Evolutionary conservation across 2,329 filamentous ascomycete species (phyloP).

Genomic region (Penicillium sp.): DNA sequence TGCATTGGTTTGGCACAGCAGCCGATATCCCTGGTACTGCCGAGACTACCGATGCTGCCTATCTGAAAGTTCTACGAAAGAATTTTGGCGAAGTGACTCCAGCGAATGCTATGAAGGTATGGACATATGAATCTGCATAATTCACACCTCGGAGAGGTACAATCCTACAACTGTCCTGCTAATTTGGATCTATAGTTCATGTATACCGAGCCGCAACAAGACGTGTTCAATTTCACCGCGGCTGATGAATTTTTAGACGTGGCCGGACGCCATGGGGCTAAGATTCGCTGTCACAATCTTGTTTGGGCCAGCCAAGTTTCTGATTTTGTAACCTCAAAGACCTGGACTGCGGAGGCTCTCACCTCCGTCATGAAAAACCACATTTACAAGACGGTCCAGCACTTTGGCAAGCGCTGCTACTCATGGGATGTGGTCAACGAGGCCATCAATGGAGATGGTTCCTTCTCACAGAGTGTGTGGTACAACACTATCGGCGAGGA

Average conservation of each 20-base stretch:
- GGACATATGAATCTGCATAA: not conserved
- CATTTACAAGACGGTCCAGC: conserved; percentile 22
- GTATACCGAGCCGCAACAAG: conserved; percentile 50
- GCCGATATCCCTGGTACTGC: conserved; percentile 45
- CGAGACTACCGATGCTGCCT: conserved; percentile 47
- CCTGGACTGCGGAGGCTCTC: conserved; percentile 54
- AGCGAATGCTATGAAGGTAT: conserved; percentile 51
- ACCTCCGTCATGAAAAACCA: conserved; percentile 45
- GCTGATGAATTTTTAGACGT: conserved; percentile 45
- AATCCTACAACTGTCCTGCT: too few relatives aligned
- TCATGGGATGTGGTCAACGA: conserved; percentile 32
- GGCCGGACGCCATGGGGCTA: conserved; percentile 28
- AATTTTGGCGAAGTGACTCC: conserved; percentile 61
- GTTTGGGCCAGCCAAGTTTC: conserved; percentile 41
- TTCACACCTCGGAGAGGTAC: not conserved
- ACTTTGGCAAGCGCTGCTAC: conserved; percentile 22
- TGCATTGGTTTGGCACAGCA: conserved; percentile 50
- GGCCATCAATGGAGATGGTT: conserved; percentile 37
- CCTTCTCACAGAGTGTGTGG: conserved; percentile 36
- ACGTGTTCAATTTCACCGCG: conserved; percentile 51
- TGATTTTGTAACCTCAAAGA: conserved; percentile 42
- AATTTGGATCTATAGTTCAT: conserved; percentile 44
- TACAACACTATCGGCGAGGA: conserved; percentile 36
- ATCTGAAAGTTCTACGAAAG: conserved; percentile 48
- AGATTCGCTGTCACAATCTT: conserved; percentile 57